Evolutionary conservation across 78 protist species (phyloP), one percentile per base, ranked within the genome.

Genomic region (Abeoforma whisleri): DNA sequence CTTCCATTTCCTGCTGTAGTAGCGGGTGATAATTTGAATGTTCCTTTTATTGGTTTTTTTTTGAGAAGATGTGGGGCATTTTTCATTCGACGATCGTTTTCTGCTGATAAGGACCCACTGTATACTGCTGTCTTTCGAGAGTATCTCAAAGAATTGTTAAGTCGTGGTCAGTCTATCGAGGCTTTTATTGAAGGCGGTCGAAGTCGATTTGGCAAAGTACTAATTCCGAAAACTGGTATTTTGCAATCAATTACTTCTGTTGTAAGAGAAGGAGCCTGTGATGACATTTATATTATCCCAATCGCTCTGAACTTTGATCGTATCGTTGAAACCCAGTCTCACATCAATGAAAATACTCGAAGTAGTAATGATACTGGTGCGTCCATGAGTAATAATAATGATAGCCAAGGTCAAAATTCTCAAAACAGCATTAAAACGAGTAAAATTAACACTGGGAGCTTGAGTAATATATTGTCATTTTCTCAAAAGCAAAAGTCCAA

Each of bases 111-210:
- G 36, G 95, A 92, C 86, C 80, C 87, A 1, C 90, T 92, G 23
- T 92, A 92, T 83, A 57, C 83, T 79, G 88, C 92, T 0, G 84
- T 92, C 22, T 90, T 92, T 72, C 62, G 87, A 0, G 93, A 90
- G 80, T 90, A 90, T 31, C 90, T 92, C 38, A 90, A 76, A 39
- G 81, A 91, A 36, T 71, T 92, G 1, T 71, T 90, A 57, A 31
- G 81, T 79, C 72, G 87, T 88, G 32, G 85, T 62, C 48, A 83
- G 90, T 8, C 62, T 92, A n/a, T n/a, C 31, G 95, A 92, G 87
- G 86, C 87, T 89, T 92, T 92, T 86, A 90, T 92, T 38, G 95
- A 92, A 34, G 95, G 95, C 2, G 89, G 89, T 2, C 89, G 89
- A 16, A 87, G 87, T 69, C 89, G 95, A 40, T 28, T 32, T 2